These are phyloP conservation scores for Kazachstania kunashirensis DNA, from an alignment of 805 yeast genomes.

Conservation along the genomic window DNA sequence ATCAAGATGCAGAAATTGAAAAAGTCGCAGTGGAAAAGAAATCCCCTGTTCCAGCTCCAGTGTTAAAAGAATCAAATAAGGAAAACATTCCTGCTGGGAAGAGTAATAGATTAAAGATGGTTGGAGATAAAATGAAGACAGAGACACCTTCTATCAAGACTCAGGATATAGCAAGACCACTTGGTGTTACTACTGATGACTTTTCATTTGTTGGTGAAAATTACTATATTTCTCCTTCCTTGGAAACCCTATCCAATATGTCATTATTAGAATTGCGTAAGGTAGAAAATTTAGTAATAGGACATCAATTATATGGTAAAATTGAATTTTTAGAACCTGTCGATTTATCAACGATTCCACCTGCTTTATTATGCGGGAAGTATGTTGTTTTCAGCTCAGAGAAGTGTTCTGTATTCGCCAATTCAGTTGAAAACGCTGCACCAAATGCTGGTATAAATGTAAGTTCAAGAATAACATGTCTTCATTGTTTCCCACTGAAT, in stretches of 20 bases:
- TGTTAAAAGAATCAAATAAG: background rate
- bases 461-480: conserved; percentile 61
- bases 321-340: conserved; percentile 74
- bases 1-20: background rate
- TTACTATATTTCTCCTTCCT: conserved; percentile 79
- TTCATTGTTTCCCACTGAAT: conserved; percentile 69
- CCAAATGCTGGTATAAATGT: conserved; percentile 78
- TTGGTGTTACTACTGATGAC: conserved; percentile 35
- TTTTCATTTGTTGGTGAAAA: conserved; percentile 55
- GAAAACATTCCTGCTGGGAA: background rate
- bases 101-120: too few relatives aligned
- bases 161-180: too few relatives aligned
- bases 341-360: conserved; percentile 60
- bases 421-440: conserved; percentile 45
- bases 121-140: too few relatives aligned
- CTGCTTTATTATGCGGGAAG: conserved; percentile 56
- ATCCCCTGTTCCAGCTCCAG: background rate
- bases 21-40: background rate
- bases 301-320: conserved; percentile 63
- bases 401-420: conserved; percentile 64
- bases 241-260: conserved; percentile 49
- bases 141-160: too few relatives aligned
- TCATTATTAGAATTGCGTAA: conserved; percentile 54
- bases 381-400: conserved; percentile 53
- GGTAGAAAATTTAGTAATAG: conserved; percentile 60